phyloP scores from a whole-genome alignment of 129 eudicot species.

The Helianthus tuberosus region DNA sequence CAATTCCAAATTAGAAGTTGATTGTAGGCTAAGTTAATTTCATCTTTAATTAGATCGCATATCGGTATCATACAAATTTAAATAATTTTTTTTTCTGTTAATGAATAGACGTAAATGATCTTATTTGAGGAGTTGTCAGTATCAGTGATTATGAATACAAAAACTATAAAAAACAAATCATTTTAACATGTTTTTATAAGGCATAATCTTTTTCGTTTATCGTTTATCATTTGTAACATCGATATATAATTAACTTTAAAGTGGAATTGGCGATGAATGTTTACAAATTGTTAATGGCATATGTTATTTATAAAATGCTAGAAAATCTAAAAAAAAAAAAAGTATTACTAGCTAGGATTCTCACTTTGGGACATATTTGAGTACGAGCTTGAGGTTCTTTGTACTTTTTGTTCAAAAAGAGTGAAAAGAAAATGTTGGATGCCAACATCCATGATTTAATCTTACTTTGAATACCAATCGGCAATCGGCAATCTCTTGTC shows the following conservation, averaged over 20 bases:
- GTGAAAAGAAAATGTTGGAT: constrained; percentile 34
- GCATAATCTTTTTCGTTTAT: neutral
- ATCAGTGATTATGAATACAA: neutral
- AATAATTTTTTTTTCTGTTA: neutral
- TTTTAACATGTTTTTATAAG: neutral
- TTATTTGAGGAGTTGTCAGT: neutral
- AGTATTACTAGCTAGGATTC: constrained; percentile 12
- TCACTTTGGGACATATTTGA: constrained; percentile 32
- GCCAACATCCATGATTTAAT: constrained; percentile 38
- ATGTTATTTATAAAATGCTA: neutral
- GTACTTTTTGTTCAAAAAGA: constrained; percentile 38
- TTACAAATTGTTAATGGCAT: neutral
- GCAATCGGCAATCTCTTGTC: constrained; percentile 10
- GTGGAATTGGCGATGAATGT: neutral
- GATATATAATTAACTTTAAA: neutral
- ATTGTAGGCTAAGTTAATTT: constrained; percentile 17
- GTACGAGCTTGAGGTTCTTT: constrained; percentile 32
- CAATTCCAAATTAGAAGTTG: constrained; percentile 30
- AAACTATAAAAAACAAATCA: neutral
- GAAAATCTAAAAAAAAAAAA: neutral
- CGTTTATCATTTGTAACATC: neutral
- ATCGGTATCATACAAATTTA: constrained; percentile 1
- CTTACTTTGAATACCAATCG: constrained; percentile 14
- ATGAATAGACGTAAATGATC: neutral
- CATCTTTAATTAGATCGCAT: neutral